Conservation (phyloP, 371 early-diverging fungal genomes). For the Mortierella polycephala region DNA sequence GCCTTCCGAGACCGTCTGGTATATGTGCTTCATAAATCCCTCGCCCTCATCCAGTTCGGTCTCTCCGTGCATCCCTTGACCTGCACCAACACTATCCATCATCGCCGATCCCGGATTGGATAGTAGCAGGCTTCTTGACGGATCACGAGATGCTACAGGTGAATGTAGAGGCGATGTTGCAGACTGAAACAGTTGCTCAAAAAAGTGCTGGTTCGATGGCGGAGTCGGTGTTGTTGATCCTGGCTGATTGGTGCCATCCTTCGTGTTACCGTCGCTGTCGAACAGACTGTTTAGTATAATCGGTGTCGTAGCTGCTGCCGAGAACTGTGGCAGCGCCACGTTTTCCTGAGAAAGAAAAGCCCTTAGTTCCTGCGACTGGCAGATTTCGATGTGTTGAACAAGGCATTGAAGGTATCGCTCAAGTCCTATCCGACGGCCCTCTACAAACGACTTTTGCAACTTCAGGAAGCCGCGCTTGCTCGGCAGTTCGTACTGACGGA, state of each 20-base stretch:
- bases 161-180: slow-evolving; percentile 17
- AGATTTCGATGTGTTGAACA: slow-evolving; percentile 63
- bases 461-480: slow-evolving; percentile 74
- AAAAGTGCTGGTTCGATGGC: slow-evolving; percentile 22
- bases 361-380: slow-evolving; percentile 65
- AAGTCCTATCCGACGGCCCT: slow-evolving; percentile 72
- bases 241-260: not conserved
- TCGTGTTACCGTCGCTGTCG: slow-evolving; percentile 15
- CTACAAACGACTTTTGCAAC: slow-evolving; percentile 73
- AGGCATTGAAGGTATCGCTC: slow-evolving; percentile 79
- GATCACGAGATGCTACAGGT: slow-evolving; percentile 18
- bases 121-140: not conserved
- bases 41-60: slow-evolving; percentile 10
- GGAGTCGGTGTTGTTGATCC: slow-evolving; percentile 1
- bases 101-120: slow-evolving; percentile 15
- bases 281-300: slow-evolving; percentile 14
- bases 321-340: slow-evolving; percentile 60
- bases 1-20: slow-evolving; percentile 76
- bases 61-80: not conserved
- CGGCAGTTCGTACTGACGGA: slow-evolving; percentile 79
- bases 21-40: slow-evolving; percentile 78
- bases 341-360: slow-evolving; percentile 76
- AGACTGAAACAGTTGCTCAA: slow-evolving; percentile 50
- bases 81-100: slow-evolving; percentile 5
- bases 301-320: slow-evolving; percentile 15